Percentiles rank a stretch among this genome's conserved stretches.
Conservation (phyloP, 768 basidiomycete species). For the Lanmaoa rubissima region DNA sequence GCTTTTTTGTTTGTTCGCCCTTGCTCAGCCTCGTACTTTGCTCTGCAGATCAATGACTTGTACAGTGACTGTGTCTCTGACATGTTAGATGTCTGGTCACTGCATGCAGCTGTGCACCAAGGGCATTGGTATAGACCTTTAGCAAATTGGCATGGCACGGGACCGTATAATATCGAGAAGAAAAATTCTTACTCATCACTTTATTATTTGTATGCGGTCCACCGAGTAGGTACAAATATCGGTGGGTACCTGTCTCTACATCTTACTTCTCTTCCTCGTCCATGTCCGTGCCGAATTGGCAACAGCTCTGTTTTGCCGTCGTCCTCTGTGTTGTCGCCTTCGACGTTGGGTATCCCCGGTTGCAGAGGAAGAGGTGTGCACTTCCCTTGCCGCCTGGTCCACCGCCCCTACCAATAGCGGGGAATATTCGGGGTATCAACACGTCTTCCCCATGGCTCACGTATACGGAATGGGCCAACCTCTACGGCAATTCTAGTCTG, state of each 20-base stretch:
- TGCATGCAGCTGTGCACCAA: not conserved
- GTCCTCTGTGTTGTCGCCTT: slow-evolving; percentile 11
- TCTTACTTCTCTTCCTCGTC: not conserved
- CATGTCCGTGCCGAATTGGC: slow-evolving; percentile 7
- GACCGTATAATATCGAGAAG: not conserved
- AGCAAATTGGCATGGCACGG: not conserved
- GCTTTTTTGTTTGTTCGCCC: not conserved
- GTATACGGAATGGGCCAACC: slow-evolving; percentile 17
- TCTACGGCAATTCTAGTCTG: slow-evolving; percentile 11
- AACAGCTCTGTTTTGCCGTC: slow-evolving; percentile 9
- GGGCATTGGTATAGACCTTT: not conserved
- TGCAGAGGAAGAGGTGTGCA: slow-evolving; percentile 1
- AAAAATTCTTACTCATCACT: not conserved
- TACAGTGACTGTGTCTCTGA: not conserved
- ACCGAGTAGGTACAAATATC: slow-evolving; percentile 3
- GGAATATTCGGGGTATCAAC: slow-evolving; percentile 19
- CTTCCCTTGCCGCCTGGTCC: slow-evolving; percentile 23
- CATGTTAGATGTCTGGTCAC: not conserved
- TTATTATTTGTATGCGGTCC: not conserved
- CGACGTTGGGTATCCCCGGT: not conserved
- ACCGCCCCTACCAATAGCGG: slow-evolving; percentile 14
- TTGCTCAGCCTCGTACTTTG: not conserved
- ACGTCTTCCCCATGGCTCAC: slow-evolving; percentile 17
- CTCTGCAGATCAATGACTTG: not conserved
- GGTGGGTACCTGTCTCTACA: not conserved